phyloP scores from a whole-genome alignment of 164 flowering plant genomes.

The Annona cherimola region DNA sequence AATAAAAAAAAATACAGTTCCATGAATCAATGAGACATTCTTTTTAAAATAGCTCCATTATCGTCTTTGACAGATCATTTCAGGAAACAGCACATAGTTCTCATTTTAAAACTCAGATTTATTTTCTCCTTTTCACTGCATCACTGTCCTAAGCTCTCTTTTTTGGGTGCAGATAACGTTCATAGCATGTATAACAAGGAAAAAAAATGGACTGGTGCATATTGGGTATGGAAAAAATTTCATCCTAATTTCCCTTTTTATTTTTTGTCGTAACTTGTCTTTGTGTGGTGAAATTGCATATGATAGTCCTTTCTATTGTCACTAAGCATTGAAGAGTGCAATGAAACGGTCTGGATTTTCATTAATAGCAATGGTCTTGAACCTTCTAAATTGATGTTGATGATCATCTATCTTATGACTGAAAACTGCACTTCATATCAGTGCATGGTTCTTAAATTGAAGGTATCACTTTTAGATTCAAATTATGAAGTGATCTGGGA shows the following conservation, averaged over 20 bases:
- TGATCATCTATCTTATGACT: no score
- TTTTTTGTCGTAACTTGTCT: background rate
- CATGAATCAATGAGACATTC: no score
- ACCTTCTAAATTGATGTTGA: no score
- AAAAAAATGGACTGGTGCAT: conserved; percentile 64
- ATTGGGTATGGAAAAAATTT: conserved; percentile 52
- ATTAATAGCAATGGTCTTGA: background rate
- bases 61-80: no score
- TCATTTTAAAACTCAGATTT: no score
- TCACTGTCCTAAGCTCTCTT: background rate
- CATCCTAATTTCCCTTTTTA: background rate
- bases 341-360: background rate
- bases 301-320: background rate
- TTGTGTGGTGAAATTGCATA: background rate
- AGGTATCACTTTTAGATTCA: no score
- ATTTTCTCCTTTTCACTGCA: background rate
- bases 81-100: no score
- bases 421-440: no score
- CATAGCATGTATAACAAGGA: conserved; percentile 63
- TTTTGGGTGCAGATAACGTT: conserved; percentile 49
- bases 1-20: no score
- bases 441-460: no score
- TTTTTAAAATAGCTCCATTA: no score
- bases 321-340: background rate
- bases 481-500: no score